phyloP scores from a whole-genome alignment of 805 yeast species.

The Yamadazyma sp. region DNA sequence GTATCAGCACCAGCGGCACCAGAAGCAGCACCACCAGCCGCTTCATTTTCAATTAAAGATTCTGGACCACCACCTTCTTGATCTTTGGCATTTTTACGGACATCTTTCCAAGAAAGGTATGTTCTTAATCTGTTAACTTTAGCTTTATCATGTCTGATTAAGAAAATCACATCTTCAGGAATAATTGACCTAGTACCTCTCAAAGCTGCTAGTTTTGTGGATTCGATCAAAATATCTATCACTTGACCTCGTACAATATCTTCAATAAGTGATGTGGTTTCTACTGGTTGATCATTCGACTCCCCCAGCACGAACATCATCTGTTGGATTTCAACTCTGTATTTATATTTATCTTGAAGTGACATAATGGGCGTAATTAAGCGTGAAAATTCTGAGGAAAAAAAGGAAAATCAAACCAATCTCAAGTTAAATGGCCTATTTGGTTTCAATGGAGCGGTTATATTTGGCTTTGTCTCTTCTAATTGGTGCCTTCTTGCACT shows the following conservation, averaged over 20 bases:
- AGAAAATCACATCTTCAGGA: slow-evolving; percentile 90
- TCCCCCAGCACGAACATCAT: slow-evolving; percentile 99
- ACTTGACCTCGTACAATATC: slow-evolving; percentile 96
- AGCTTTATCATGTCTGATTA: slow-evolving; percentile 90
- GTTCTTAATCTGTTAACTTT: slow-evolving; percentile 90
- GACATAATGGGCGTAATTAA: too few species aligned
- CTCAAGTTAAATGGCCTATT: too few species aligned
- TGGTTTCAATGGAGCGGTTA: too few species aligned
- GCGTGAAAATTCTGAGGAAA: too few species aligned
- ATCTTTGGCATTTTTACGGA: slow-evolving; percentile 72
- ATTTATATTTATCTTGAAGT: slow-evolving; percentile 57
- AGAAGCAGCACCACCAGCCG: slow-evolving; percentile 30
- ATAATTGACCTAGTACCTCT: slow-evolving; percentile 83
- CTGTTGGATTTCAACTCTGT: slow-evolving; percentile 88
- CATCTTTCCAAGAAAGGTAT: slow-evolving; percentile 94
- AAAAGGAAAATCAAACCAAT: too few species aligned
- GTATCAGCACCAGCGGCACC: slow-evolving; percentile 30
- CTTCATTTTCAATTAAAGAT: slow-evolving; percentile 50
- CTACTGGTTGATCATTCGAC: slow-evolving; percentile 88
- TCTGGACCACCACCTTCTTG: slow-evolving; percentile 52
- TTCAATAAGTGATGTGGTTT: slow-evolving; percentile 88
- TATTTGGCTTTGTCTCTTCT: neutral
- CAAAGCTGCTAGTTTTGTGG: slow-evolving; percentile 70
- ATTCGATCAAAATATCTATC: slow-evolving; percentile 74
- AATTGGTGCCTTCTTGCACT: neutral